Evolutionary conservation across 352 stramenopile species (phyloP), one percentile per base, ranked within the genome.

Genomic region (Globisporangium cylindrosporum): DNA sequence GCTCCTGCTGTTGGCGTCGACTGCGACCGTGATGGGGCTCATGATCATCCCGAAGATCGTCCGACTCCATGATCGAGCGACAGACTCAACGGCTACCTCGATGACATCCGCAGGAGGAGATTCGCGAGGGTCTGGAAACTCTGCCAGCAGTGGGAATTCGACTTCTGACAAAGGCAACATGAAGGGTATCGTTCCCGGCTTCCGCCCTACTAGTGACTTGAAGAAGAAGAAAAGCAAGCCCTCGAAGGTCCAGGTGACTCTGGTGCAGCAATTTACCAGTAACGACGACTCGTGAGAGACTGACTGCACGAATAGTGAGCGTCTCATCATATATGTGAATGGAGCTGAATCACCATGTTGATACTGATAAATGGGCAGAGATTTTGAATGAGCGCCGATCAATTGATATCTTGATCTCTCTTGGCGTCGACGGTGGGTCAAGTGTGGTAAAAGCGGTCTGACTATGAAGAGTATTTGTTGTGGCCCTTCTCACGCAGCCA

Each of bases 31-130:
- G 15, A 73, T 75, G 72, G 48, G n/a, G n/a, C 61, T 77, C 5
- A 75, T 77, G 72, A 56, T 71, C 9, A 34, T 74, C 25, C 72
- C 61, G 0, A 77, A 77, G 51, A 54, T 72, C 24, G 4, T 64
- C 6, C 59, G 59, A 4, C 59, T 64, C 22, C 22, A 29, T 29
- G 27, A 29, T 29, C 27, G 27, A 29, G 53, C 24, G 24, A 38
- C 14, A 12, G 34, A 32, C 9, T 59, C 54, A 27, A 59, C 34
- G 9, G 34, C 7, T 38, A 38, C 38, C 1, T 20, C 41, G 12
- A 48, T 14, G 41, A 48, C 36, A 15, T 43, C 36, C 10, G 10
- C 36, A 43, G 36, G 36, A 43, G 36, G 36, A 43, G 36, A 43
- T 10, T 41, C 9, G 34, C 34, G 10, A 41, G 34, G 7, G 34